phyloP scores from a whole-genome alignment of 352 stramenopile genomes.

The Globisporangium carolinianum region DNA sequence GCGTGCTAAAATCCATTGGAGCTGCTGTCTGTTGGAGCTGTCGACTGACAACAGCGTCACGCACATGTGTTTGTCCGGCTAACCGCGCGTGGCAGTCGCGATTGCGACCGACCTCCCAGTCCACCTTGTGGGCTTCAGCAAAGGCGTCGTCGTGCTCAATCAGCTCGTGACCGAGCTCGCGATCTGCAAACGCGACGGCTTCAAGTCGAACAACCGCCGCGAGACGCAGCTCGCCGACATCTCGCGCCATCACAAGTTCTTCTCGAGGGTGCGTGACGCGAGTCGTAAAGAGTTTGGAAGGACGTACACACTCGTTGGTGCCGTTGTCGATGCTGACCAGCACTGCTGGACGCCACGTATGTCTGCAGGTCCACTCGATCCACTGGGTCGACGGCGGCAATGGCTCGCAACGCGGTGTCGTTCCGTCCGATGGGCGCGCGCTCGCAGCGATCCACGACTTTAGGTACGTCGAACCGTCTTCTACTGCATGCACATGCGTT shows the following conservation, averaged over 20 bases:
- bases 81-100: constrained; percentile 13
- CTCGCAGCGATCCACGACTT: constrained; percentile 29
- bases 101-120: constrained; percentile 43
- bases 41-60: neutral
- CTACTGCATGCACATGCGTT: no score
- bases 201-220: constrained; percentile 12
- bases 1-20: neutral
- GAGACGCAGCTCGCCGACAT: constrained; percentile 8
- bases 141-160: constrained; percentile 59
- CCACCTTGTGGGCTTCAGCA: constrained; percentile 64
- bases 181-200: constrained; percentile 14
- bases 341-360: constrained; percentile 1
- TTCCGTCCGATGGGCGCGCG: constrained; percentile 28
- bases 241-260: constrained; percentile 19
- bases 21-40: no score
- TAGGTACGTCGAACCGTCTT: constrained; percentile 15
- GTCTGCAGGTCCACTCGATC: constrained; percentile 38
- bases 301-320: constrained; percentile 1
- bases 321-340: neutral
- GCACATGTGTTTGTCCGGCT: neutral
- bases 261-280: constrained; percentile 15
- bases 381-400: constrained; percentile 66
- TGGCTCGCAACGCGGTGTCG: constrained; percentile 29
- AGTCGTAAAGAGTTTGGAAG: no score
- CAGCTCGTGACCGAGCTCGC: constrained; percentile 63